Conservation (phyloP, 2,329 filamentous ascomycete genomes). For the Geosmithia putterillii region DNA sequence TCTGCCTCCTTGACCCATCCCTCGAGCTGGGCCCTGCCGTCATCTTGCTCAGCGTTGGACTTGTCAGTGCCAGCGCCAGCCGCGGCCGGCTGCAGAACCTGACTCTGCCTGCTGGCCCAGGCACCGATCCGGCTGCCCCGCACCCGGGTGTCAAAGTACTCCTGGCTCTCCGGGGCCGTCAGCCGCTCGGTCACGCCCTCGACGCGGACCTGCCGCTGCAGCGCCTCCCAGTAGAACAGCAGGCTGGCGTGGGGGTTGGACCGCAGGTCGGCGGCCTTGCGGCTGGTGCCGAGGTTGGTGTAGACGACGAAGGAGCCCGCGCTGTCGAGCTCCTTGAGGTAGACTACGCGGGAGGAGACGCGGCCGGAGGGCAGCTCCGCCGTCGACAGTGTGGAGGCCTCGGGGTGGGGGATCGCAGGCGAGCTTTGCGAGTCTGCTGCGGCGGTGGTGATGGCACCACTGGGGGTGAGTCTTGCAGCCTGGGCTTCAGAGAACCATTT, state of each 20-base stretch:
- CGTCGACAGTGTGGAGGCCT: conserved; percentile 81
- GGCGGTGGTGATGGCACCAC: conserved; percentile 20
- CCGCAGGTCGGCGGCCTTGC: conserved; percentile 54
- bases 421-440: too few species aligned
- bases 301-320: conserved; percentile 76
- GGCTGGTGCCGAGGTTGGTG: conserved; percentile 76
- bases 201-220: conserved; percentile 84
- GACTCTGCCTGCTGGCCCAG: conserved; percentile 86
- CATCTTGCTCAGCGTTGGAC: conserved; percentile 25
- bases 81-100: conserved; percentile 53
- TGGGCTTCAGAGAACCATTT: conserved; percentile 74
- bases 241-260: conserved; percentile 69
- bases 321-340: conserved; percentile 86
- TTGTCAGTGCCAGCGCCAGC: conserved; percentile 48
- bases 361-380: conserved; percentile 72
- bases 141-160: conserved; percentile 55
- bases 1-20: conserved; percentile 66
- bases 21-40: conserved; percentile 65
- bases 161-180: conserved; percentile 56
- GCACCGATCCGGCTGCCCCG: conserved; percentile 77
- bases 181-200: conserved; percentile 66
- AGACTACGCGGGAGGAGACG: conserved; percentile 77
- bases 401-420: conserved; percentile 57
- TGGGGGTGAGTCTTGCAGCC: neutral
- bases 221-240: conserved; percentile 79